These are phyloP conservation scores for Alternaria sp. DNA, from an alignment of 2,329 filamentous ascomycete genomes.

Conservation along the genomic window DNA sequence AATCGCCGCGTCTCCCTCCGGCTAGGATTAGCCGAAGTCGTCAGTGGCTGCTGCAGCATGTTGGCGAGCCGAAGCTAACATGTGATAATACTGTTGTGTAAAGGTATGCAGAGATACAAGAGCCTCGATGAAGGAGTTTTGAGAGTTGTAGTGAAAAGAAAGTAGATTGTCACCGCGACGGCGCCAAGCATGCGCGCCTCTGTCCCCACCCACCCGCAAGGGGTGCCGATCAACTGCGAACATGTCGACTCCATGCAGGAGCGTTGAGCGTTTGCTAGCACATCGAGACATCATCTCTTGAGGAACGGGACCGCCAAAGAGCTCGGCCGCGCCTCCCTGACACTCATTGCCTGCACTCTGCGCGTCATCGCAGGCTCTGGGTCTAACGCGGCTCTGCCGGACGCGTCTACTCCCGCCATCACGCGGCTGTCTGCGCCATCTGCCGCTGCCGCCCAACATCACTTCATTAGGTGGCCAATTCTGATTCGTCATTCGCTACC, in stretches of 20 bases:
- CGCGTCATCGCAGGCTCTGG: neutral
- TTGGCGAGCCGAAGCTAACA: conserved; percentile 1
- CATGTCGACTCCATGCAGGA: neutral
- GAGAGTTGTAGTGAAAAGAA: neutral
- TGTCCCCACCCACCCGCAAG: neutral
- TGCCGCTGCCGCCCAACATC: neutral
- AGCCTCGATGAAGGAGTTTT: neutral
- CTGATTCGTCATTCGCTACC: neutral
- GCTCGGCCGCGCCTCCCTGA: neutral
- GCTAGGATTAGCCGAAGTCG: conserved; percentile 13
- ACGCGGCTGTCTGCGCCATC: neutral
- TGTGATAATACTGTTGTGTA: neutral
- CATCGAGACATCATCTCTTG: neutral
- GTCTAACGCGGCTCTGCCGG: neutral
- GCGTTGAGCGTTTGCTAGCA: neutral
- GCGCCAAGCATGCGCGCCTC: conserved; percentile 6
- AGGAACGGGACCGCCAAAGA: neutral
- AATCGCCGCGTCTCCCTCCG: conserved; percentile 1
- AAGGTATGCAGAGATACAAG: neutral
- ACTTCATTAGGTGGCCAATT: no score
- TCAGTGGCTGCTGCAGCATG: conserved; percentile 6
- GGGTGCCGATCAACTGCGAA: conserved; percentile 5
- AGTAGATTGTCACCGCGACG: neutral
- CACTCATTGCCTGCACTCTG: neutral
- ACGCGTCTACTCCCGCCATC: neutral